Conservation (phyloP, 2,329 filamentous ascomycete genomes). For the Hymenoscyphus occultus region DNA sequence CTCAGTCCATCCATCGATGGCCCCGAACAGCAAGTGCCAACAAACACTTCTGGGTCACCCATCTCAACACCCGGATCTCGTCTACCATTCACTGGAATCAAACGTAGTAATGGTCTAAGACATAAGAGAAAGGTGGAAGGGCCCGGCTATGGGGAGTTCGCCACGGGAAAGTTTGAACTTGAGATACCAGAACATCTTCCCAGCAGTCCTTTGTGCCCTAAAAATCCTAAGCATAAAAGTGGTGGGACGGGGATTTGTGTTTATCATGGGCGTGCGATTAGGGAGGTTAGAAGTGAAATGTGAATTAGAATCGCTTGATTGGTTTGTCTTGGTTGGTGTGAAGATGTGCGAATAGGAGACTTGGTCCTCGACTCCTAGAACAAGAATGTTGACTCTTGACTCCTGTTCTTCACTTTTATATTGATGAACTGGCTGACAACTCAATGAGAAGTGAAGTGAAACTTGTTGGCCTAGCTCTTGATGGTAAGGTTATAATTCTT, state of each 20-base stretch:
- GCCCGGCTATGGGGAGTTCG: background rate
- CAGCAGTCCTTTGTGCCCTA: conserved; percentile 43
- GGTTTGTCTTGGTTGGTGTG: background rate
- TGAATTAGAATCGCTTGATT: background rate
- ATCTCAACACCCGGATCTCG: background rate
- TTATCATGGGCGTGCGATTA: conserved; percentile 39
- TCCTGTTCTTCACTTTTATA: no score
- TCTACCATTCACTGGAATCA: no score
- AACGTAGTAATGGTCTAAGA: no score
- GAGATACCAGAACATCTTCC: conserved; percentile 45
- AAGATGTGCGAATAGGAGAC: background rate
- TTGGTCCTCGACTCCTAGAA: background rate
- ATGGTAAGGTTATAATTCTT: no score
- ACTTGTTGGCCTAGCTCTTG: no score
- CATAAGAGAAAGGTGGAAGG: background rate
- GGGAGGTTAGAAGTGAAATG: conserved; percentile 23
- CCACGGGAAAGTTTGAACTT: conserved; percentile 35
- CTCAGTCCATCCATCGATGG: conserved; percentile 6
- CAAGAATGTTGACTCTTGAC: background rate
- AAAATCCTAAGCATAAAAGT: conserved; percentile 39
- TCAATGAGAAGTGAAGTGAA: no score
- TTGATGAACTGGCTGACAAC: no score
- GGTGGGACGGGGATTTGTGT: conserved; percentile 41
- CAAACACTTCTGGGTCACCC: background rate
- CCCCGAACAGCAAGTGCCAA: background rate